These are phyloP conservation scores for Prunus mume DNA, from an alignment of 306 rosid species.

Conservation along the genomic window DNA sequence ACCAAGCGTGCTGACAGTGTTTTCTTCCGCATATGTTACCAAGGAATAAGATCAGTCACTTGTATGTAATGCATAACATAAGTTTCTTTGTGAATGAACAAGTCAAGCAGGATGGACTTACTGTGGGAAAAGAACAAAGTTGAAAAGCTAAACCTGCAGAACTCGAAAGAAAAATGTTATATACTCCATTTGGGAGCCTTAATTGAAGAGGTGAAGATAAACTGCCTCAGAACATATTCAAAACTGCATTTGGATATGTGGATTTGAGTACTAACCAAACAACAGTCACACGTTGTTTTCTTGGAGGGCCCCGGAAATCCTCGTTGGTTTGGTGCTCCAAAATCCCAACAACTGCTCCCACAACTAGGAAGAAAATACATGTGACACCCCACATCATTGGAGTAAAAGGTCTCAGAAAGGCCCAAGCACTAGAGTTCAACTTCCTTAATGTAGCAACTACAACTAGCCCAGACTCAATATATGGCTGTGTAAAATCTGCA, in stretches of 20 bases:
- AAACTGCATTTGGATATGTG: neutral
- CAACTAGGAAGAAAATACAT: slow-evolving; percentile 55
- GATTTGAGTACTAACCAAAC: slow-evolving; percentile 26
- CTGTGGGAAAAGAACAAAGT: too few species aligned
- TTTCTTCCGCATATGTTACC: slow-evolving; percentile 12
- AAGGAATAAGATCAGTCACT: too few species aligned
- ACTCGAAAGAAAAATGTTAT: too few species aligned
- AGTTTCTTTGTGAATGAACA: too few species aligned
- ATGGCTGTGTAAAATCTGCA: slow-evolving; percentile 32
- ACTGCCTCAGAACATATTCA: too few species aligned
- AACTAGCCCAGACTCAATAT: slow-evolving; percentile 58
- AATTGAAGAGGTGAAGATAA: too few species aligned
- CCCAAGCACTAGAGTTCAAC: slow-evolving; percentile 25
- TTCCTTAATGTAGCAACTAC: slow-evolving; percentile 58
- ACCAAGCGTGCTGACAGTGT: neutral
- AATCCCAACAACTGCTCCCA: slow-evolving; percentile 71
- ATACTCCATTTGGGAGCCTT: too few species aligned
- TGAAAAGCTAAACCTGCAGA: too few species aligned
- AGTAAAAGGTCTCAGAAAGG: slow-evolving; percentile 41
- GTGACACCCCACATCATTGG: slow-evolving; percentile 67
- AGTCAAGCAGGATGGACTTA: too few species aligned
- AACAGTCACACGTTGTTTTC: slow-evolving; percentile 38
- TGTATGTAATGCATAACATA: too few species aligned
- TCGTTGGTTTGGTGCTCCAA: slow-evolving; percentile 72
- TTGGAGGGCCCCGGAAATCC: slow-evolving; percentile 72